phyloP scores from a whole-genome alignment of 2,329 filamentous ascomycete species.

The Aureobasidium sp. region DNA sequence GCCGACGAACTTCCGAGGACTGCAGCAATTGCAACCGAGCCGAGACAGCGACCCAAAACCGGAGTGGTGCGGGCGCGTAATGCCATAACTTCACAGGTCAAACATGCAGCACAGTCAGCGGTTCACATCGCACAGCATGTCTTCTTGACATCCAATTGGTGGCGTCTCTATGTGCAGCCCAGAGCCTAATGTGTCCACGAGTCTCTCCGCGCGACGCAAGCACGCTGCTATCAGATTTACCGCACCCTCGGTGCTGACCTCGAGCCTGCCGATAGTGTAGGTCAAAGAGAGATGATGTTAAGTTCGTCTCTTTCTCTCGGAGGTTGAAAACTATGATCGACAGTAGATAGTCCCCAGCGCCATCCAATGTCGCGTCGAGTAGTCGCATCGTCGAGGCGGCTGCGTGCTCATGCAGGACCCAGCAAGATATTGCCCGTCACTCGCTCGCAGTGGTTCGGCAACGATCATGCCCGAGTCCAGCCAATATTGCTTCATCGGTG shows the following conservation, averaged over 20 bases:
- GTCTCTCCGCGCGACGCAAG: neutral
- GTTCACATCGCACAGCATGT: constrained; percentile 11
- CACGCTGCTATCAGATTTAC: neutral
- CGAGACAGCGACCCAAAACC: neutral
- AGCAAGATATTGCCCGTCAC: neutral
- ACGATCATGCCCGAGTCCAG: constrained; percentile 8
- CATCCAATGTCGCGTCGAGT: neutral
- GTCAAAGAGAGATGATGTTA: neutral
- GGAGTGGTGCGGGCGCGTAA: constrained; percentile 9
- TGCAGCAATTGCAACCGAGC: neutral
- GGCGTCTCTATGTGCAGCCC: neutral
- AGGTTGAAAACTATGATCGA: neutral
- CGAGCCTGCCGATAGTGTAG: neutral
- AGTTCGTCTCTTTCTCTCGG: neutral
- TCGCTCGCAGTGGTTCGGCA: constrained; percentile 8
- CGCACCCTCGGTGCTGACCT: neutral
- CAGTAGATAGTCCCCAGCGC: neutral
- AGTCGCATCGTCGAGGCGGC: neutral
- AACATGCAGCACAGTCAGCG: constrained; percentile 3
- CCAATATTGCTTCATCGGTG: constrained; percentile 7
- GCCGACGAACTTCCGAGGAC: neutral
- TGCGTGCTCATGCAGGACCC: constrained; percentile 7
- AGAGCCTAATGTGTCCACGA: neutral
- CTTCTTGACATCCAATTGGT: constrained; percentile 3
- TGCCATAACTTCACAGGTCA: constrained; percentile 6